Evolutionary conservation across 176 grass and related monocot genomes (phyloP), one percentile per base, ranked within the genome.

Genomic region (Triticum urartu): DNA sequence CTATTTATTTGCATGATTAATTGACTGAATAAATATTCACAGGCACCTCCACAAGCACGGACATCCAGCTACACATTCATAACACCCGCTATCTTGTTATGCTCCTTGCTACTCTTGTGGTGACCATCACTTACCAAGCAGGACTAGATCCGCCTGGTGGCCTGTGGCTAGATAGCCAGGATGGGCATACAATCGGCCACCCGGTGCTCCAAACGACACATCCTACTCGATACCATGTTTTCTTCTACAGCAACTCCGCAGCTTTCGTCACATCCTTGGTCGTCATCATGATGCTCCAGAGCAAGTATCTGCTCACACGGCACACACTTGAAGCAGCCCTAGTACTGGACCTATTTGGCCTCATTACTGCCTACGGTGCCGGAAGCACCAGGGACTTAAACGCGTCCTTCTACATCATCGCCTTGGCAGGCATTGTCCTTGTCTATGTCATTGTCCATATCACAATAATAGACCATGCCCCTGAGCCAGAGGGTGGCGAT

Each of bases 401-500:
- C 0, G 0, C 56, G 1, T 60, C 56, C 2, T 0, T 60, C 56
- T 60, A 60, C 20, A n/a, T 60, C 20, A 0, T 60, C 0, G 56
- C 56, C 56, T 60, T 60, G 2, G 56, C 56, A 0, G 56, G 56
- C 2, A 0, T 60, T 60, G 20, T 60, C 20, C 56, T 60, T 0
- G 56, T 60, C 56, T 60, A 60, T 3, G 56, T 60, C 0, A 1
- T 60, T 0, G 56, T 60, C 0, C 56, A 60, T 60, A 60, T 60
- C 56, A 60, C 56, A 0, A 60, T 60, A 60, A 60, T 0, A 60
- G 56, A 60, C 20, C 56, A 60, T n/a, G 56, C 0, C 7, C 56
- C 56, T 9, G 56, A 60, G 20, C 48, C 15, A 6, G 1, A 0
- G 0, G 56, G 0, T 60, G 56, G 0, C 0, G 43, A 0, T 1